These are phyloP conservation scores for Daedalea quercina DNA, from an alignment of 768 basidiomycete species.

Conservation along the genomic window DNA sequence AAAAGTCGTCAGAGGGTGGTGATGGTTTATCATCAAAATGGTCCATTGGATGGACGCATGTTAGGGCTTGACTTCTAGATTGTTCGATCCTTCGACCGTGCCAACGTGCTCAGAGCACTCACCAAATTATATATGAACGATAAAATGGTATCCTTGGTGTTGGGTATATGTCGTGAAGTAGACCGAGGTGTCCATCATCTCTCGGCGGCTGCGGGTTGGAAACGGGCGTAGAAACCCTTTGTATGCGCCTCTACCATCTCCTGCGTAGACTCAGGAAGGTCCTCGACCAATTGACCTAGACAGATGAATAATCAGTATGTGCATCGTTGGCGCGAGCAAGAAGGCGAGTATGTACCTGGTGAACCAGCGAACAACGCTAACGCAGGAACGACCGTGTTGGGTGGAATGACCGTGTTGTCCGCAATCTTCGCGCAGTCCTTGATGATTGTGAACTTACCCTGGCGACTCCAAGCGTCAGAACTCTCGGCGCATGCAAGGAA, in stretches of 20 bases:
- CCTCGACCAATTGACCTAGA: slow-evolving; percentile 72
- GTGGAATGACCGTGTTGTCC: slow-evolving; percentile 85
- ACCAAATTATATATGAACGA: too few species aligned
- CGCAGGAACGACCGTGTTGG: slow-evolving; percentile 90
- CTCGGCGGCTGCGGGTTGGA: slow-evolving; percentile 28
- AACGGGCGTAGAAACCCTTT: slow-evolving; percentile 80
- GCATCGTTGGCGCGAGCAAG: too few species aligned
- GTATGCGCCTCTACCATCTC: slow-evolving; percentile 84
- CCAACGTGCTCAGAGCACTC: not conserved
- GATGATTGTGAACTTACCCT: slow-evolving; percentile 97
- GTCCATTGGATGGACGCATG: not conserved
- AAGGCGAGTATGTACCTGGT: slow-evolving; percentile 52
- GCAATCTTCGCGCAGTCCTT: slow-evolving; percentile 91
- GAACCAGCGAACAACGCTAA: slow-evolving; percentile 81
- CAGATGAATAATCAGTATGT: not conserved
- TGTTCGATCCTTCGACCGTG: not conserved
- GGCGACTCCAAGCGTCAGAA: not conserved
- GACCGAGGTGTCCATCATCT: not conserved
- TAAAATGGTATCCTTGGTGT: not conserved
- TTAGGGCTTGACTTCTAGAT: not conserved
- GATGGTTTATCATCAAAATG: not conserved
- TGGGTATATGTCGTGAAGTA: not conserved
- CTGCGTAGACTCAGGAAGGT: slow-evolving; percentile 90
- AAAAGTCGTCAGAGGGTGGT: not conserved
- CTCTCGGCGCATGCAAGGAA: too few species aligned